Evolutionary conservation across 2,329 filamentous ascomycete genomes (phyloP).

Genomic region (Fusarium siculi): DNA sequence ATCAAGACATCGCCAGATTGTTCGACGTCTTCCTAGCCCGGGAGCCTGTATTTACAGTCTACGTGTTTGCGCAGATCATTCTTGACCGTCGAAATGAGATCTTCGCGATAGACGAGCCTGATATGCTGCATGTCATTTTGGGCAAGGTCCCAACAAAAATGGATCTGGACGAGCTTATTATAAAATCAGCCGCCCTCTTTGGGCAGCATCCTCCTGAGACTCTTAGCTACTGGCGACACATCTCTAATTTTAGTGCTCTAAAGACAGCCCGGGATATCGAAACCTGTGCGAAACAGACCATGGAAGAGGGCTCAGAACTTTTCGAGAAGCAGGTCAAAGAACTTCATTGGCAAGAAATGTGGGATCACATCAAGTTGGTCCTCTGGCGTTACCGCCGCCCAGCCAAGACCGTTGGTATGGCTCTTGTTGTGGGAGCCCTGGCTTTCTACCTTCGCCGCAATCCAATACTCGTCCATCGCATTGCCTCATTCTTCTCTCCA

Average conservation of each 20-base stretch:
- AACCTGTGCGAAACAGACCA: conserved; percentile 63
- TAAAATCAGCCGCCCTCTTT: conserved; percentile 72
- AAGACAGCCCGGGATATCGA: conserved; percentile 77
- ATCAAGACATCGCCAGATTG: conserved; percentile 86
- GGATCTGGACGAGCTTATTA: conserved; percentile 81
- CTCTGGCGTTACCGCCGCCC: conserved; percentile 75
- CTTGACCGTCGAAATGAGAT: conserved; percentile 83
- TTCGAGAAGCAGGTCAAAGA: conserved; percentile 79
- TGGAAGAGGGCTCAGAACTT: conserved; percentile 72
- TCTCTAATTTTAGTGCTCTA: conserved; percentile 82
- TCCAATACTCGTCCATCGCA: conserved; percentile 44
- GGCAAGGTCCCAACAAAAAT: conserved; percentile 86
- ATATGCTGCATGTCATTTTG: conserved; percentile 90
- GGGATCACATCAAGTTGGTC: conserved; percentile 45
- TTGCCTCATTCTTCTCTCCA: conserved; percentile 43
- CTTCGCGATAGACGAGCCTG: conserved; percentile 90
- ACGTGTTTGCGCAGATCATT: conserved; percentile 91
- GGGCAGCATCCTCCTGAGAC: conserved; percentile 75
- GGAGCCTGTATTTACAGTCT: conserved; percentile 89
- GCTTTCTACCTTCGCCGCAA: conserved; percentile 74
- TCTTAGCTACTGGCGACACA: conserved; percentile 75
- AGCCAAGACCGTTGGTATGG: conserved; percentile 68
- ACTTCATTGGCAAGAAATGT: conserved; percentile 71
- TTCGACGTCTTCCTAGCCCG: conserved; percentile 92
- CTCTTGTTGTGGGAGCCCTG: conserved; percentile 73